These are phyloP conservation scores for Berberis vulgaris DNA, from an alignment of 164 flowering plant genomes.

Conservation along the genomic window DNA sequence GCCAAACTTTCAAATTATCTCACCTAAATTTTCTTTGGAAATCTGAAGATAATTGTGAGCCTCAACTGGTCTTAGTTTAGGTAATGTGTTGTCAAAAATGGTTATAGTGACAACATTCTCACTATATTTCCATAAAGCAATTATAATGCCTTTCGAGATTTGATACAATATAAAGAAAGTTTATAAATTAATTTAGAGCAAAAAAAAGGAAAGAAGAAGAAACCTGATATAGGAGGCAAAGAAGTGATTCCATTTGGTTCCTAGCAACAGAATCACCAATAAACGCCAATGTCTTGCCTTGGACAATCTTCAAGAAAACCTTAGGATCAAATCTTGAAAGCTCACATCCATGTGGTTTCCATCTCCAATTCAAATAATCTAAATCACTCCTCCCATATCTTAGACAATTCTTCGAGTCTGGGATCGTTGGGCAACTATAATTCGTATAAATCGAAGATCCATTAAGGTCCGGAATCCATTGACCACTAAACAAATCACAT, in stretches of 20 bases:
- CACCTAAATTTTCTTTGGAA: too few relatives aligned
- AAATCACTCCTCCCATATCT: conserved; percentile 29
- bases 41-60: too few relatives aligned
- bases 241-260: conserved; percentile 41
- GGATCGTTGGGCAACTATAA: conserved; percentile 24
- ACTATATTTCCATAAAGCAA: neutral
- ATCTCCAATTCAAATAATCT: conserved; percentile 33
- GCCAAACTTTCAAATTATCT: too few relatives aligned
- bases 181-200: neutral
- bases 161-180: too few relatives aligned
- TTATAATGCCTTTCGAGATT: too few relatives aligned
- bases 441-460: conserved; percentile 22
- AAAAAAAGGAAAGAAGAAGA: neutral
- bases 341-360: conserved; percentile 37
- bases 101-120: neutral
- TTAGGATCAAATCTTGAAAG: conserved; percentile 25
- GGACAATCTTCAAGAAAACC: conserved; percentile 18
- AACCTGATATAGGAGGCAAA: conserved; percentile 36
- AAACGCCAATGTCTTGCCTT: conserved; percentile 31
- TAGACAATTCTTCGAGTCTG: conserved; percentile 27
- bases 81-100: too few relatives aligned
- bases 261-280: conserved; percentile 39
- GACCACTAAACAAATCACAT: conserved; percentile 36
- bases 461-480: conserved; percentile 24
- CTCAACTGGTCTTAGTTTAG: too few relatives aligned